Evolutionary conservation across 371 early-diverging fungal genomes (phyloP).

Genomic region (Actinomortierella wolfii): DNA sequence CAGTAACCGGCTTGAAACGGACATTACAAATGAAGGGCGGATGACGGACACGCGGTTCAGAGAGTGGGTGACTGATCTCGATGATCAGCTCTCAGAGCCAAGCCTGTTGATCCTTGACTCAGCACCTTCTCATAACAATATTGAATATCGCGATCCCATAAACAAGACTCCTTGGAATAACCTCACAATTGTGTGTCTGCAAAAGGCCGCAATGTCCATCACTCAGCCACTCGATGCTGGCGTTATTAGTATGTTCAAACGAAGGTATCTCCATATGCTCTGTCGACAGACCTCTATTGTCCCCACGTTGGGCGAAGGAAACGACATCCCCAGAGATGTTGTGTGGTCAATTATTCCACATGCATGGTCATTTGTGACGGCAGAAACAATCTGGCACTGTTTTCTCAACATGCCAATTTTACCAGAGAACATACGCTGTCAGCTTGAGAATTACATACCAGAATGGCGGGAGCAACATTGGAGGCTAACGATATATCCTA

Average conservation of each 20-base stretch:
- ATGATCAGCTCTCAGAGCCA: not conserved
- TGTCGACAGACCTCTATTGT: not conserved
- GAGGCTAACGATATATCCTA: too few relatives aligned
- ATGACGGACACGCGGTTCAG: not conserved
- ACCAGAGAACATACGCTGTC: conserved; percentile 1
- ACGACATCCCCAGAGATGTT: not conserved
- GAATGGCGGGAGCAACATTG: too few relatives aligned
- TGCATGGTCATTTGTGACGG: conserved; percentile 1
- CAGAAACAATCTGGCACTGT: not conserved
- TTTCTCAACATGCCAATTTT: conserved; percentile 5
- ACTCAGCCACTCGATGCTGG: conserved; percentile 9
- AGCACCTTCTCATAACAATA: not conserved
- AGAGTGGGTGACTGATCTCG: not conserved
- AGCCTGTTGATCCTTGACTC: conserved; percentile 3
- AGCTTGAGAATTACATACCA: too few relatives aligned
- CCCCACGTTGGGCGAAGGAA: not conserved
- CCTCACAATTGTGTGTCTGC: not conserved
- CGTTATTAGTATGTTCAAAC: conserved; percentile 3
- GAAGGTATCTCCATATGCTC: not conserved
- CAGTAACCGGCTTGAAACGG: not conserved
- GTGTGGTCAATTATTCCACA: conserved; percentile 2
- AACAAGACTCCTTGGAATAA: not conserved
- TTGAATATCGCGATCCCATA: not conserved
- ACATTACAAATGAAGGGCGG: not conserved
- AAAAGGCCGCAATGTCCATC: not conserved